These are phyloP conservation scores for Didymellaceae sp. DNA, from an alignment of 2,329 filamentous ascomycete genomes.

Conservation along the genomic window DNA sequence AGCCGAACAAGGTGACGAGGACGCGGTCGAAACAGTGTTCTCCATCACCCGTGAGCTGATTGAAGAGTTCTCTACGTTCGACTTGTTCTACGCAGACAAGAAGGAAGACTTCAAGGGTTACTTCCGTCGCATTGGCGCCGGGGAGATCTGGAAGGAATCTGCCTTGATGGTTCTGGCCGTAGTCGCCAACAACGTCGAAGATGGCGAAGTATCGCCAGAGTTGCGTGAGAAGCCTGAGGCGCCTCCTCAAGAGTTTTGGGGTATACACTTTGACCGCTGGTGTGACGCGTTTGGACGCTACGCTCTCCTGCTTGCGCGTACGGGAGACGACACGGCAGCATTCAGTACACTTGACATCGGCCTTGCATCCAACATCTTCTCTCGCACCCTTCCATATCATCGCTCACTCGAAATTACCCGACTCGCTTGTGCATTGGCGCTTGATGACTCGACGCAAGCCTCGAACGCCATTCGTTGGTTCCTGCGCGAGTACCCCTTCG, in stretches of 20 bases:
- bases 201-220: constrained; percentile 37
- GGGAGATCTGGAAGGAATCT: constrained; percentile 45
- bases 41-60: constrained; percentile 65
- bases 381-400: constrained; percentile 69
- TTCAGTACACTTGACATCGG: constrained; percentile 83
- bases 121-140: constrained; percentile 40
- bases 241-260: constrained; percentile 68
- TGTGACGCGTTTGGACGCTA: constrained; percentile 90
- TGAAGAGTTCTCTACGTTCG: constrained; percentile 66
- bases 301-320: constrained; percentile 74
- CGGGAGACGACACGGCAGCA: constrained; percentile 71
- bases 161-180: constrained; percentile 45
- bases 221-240: constrained; percentile 36
- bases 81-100: constrained; percentile 62
- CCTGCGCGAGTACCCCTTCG: constrained; percentile 80
- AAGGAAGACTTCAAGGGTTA: constrained; percentile 52
- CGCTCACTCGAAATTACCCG: constrained; percentile 79
- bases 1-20: constrained; percentile 58
- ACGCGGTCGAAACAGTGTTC: constrained; percentile 63
- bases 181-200: constrained; percentile 43
- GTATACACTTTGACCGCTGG: constrained; percentile 84
- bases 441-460: constrained; percentile 77
- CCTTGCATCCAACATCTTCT: constrained; percentile 81
- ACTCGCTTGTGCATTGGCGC: constrained; percentile 82
- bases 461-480: constrained; percentile 80